Evolutionary conservation across 352 stramenopile genomes (phyloP).

Genomic region (Phytopythium chamaehyphon): DNA sequence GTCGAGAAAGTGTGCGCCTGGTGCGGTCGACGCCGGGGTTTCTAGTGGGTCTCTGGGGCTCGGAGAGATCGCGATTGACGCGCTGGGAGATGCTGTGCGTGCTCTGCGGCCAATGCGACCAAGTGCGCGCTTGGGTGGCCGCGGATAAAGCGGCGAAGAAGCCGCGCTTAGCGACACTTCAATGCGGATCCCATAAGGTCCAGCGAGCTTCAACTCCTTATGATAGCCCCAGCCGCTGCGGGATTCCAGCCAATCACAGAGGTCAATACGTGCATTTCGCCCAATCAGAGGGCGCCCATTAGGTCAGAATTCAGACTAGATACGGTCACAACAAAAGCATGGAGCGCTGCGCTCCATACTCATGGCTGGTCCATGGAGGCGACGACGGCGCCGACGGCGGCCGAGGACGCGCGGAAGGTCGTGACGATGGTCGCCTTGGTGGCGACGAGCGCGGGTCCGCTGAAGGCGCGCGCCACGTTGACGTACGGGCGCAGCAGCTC

Average conservation of each 20-base stretch:
- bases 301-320: background rate
- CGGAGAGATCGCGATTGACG: background rate
- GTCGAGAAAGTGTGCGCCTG: background rate
- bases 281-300: background rate
- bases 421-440: conserved; percentile 65
- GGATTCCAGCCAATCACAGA: conserved; percentile 1
- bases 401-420: conserved; percentile 61
- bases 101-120: background rate
- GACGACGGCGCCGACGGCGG: conserved; percentile 66
- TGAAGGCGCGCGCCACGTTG: conserved; percentile 67
- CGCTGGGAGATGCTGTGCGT: background rate
- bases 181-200: too few species aligned
- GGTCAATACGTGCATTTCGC: background rate
- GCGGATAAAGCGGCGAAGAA: background rate
- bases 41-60: background rate
- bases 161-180: background rate
- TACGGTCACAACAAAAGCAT: background rate
- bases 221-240: background rate
- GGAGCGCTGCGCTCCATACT: background rate
- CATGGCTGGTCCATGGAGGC: conserved; percentile 46
- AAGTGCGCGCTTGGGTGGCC: background rate
- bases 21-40: background rate
- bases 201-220: background rate
- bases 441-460: conserved; percentile 57
- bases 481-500: conserved; percentile 62